Conservation (phyloP, 2,329 filamentous ascomycete genomes). For the Calonectria fujianensis region DNA sequence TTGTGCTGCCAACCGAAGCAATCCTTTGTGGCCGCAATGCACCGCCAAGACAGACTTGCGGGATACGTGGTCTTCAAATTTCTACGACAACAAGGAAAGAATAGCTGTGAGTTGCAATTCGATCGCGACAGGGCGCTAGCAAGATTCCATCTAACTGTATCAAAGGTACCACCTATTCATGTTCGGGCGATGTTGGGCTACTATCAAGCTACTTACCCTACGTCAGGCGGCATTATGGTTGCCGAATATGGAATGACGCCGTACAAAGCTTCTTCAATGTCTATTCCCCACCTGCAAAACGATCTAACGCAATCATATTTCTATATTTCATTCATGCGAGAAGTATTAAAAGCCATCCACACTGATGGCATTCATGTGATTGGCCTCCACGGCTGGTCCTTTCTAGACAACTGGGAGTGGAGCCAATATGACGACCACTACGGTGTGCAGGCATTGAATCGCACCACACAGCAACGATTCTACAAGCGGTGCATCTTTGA, state of each 20-base stretch:
- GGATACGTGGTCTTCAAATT: slow-evolving; percentile 9
- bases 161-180: slow-evolving; percentile 1
- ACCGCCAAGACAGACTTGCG: not conserved
- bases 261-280: slow-evolving; percentile 12
- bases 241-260: slow-evolving; percentile 5
- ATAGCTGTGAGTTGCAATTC: not conserved
- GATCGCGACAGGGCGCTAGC: too few relatives aligned
- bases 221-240: not conserved
- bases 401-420: slow-evolving; percentile 21
- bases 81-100: slow-evolving; percentile 2
- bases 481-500: slow-evolving; percentile 13
- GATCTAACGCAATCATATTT: not conserved
- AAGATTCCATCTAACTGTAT: not conserved
- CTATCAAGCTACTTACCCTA: slow-evolving; percentile 7
- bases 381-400: slow-evolving; percentile 10
- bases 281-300: not conserved
- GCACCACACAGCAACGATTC: slow-evolving; percentile 11
- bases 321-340: slow-evolving; percentile 12
- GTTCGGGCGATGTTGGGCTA: not conserved
- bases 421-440: slow-evolving; percentile 20
- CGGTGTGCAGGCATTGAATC: not conserved
- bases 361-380: not conserved
- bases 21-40: not conserved
- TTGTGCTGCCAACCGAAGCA: not conserved
- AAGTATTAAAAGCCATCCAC: slow-evolving; percentile 17